Percentiles rank a stretch among this genome's conserved stretches.
These are phyloP conservation scores for Chalaropsis ovoidea DNA, from an alignment of 2,329 filamentous ascomycete species.

Conservation along the genomic window DNA sequence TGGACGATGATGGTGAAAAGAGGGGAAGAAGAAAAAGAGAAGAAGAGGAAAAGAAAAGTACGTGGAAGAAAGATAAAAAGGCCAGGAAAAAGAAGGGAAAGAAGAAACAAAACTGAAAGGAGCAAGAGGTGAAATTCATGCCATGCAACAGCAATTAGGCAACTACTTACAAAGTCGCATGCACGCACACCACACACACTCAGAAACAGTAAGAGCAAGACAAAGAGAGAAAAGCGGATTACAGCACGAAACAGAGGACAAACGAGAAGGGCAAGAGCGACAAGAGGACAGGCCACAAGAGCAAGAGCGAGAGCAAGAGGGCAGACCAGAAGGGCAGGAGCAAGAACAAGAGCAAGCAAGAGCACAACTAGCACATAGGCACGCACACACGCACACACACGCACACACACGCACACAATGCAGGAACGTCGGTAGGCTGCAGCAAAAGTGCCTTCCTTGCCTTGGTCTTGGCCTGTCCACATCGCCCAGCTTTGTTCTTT, in stretches of 20 bases:
- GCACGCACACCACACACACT: not conserved
- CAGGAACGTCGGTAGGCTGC: slow-evolving; percentile 5
- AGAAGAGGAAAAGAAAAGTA: not conserved
- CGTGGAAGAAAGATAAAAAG: not conserved
- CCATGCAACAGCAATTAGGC: slow-evolving; percentile 1
- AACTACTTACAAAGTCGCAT: slow-evolving; percentile 4
- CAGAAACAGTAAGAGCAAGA: not conserved
- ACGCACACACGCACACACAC: no score
- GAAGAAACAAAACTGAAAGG: slow-evolving; percentile 11
- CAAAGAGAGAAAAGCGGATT: not conserved
- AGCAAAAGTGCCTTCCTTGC: not conserved
- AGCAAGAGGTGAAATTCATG: not conserved
- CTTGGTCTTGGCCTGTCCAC: not conserved
- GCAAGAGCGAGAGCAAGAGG: not conserved
- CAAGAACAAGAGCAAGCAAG: not conserved
- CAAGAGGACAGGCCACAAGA: not conserved
- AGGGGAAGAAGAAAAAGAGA: not conserved
- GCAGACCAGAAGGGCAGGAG: not conserved
- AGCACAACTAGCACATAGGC: no score
- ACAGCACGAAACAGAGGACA: not conserved
- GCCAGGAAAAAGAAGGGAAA: not conserved
- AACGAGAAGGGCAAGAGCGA: not conserved
- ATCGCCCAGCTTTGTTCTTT: not conserved
- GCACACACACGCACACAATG: not conserved
- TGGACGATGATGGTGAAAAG: not conserved